Base-by-base conservation (phyloP, 805 yeast genomes). In the Citeromyces nyonsensis region DNA sequence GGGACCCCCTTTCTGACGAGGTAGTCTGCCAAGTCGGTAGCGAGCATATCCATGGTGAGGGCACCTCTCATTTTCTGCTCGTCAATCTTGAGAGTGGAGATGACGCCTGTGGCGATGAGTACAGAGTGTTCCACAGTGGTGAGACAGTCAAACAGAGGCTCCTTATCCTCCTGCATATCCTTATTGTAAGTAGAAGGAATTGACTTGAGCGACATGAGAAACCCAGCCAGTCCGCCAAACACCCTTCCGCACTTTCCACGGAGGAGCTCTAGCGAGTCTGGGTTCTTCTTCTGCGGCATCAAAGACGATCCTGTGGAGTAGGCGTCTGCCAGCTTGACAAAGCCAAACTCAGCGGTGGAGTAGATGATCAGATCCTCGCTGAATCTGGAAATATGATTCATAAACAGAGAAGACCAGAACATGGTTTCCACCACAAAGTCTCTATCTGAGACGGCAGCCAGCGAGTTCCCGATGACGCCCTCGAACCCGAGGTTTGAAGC, bases 241-340 rank as follows among this genome's bases (percentile, higher is more conserved):
- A 84, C 95, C 56, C 99, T 77, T 34, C 99, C 99, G 8, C 93
- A 76, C 59, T 91, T 91, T 37, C 99, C 99, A 57, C 99, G 73
- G 49, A 93, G 67, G 40, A 91, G 67, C 61, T 91, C 99, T 43
- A 91, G 64, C 20, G 95, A 82, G 55, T 91, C 99, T 3, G 98
- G 95, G 60, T 91, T 91, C 59, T 91, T 91, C 74, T 91, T 91
- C 59, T 91, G 98, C 15, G 99, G 99, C 99, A 91, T 91, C 51
- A 91, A 67, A 18, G 95, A 84, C 5, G 96, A 84, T 10, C 99
- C 99, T 6, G 99, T 91, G 1, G 98, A 91, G 58, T 91, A 91
- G 15, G 98, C 97, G 52, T 91, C 99, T 9, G 95, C 93, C 33
- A 86, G 69, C 53, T 82, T 74, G 40, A 91, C 66, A 52, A 93